Base-by-base conservation (phyloP, 169 alveolate genomes). In the Cryptosporidium andersoni region DNA sequence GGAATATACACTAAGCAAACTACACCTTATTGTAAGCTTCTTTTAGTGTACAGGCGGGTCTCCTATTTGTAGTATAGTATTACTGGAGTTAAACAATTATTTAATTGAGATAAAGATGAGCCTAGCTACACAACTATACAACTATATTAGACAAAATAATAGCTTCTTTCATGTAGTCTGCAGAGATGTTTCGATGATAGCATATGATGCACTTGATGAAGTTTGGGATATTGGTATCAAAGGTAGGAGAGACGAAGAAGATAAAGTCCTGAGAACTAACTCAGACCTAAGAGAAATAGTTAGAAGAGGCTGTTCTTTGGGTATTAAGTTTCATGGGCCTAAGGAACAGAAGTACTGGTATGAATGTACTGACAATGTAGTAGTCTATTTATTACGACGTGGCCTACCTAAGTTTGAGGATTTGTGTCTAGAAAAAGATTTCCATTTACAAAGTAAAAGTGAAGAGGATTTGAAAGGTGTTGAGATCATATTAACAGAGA, bases 221-320 rank as follows among this genome's bases (percentile, higher is more conserved):
- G 47, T 74, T 56, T 74, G 85, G 85, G 85, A 74, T 12, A 37
- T 74, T 12, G 85, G 85, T 7, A 9, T 58, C 48, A 37, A 9
- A 4, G 85, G 85, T 16, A 40, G 42, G 9, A 74, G 85, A 42
- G 68, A 43, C 6, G 37, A 51, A 6, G 85, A 74, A 48, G 74
- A 47, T 25, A 74, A 58, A 58, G 4, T 74, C 11, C 37, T 74
- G 25, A 47, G 7, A 43, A 1, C 16, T 4, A 74, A 45, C 25
- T 58, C 48, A 25, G 56, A 58, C 14, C 12, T 74, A 36, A 42
- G 36, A 43, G 6, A 55, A 36, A 36, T 74, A 60, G 4, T 74
- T 12, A 74, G 85, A 58, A 74, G 85, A 74, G 85, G 85, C 0
- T 53, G 55, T n/a, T 74, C 85, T 40, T 12, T 74, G 39, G 85